Base-by-base conservation (phyloP, 1,139 yeast genomes). In the Magnusiomyces sp. region DNA sequence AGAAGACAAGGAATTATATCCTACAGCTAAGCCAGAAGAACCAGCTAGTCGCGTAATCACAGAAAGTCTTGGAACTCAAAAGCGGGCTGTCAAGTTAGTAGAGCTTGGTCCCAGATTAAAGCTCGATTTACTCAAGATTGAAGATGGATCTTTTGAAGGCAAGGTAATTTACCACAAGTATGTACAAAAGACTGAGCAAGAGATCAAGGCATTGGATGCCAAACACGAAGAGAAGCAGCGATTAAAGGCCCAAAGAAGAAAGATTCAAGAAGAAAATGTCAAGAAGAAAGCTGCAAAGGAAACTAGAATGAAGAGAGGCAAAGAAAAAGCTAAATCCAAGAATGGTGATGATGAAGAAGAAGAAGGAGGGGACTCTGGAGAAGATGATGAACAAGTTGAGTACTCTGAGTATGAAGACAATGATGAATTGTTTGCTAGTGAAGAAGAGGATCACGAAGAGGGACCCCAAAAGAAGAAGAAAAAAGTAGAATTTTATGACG, bases 81-180 rank as follows among this genome's bases (percentile, higher is more conserved):
- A 89, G 70, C 80, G 87, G 60, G 98, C 98, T 1, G 87, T 94
- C 58, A 89, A 89, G 64, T 74, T 94, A 53, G 86, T 92, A 1
- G 99, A 94, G 68, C 72, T 90, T 51, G 99, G 99, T 0, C 99
- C 99, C 37, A 76, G 99, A 58, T 69, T 94, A 67, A 80, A 79
- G 58, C 72, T 94, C 68, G 72, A 80, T 47, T 72, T 92, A 55
- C 72, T 84, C 51, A 94, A 94, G 70, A 86, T 94, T 53, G 97
- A 92, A 68, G 97, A 92, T 64, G 96, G 95, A 16, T 78, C 90
- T 46, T 80, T 87, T 56, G 72, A 78, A 2, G 98, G 98, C 46
- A 89, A 88, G 70, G 87, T 94, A 16, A 68, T 94, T 55, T 87
- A 84, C 68, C 98, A 94, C 64, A 75, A 87, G 41, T 74, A 71